Evolutionary conservation across 2,329 filamentous ascomycete genomes (phyloP).

Genomic region (Teratosphaeria viscida): DNA sequence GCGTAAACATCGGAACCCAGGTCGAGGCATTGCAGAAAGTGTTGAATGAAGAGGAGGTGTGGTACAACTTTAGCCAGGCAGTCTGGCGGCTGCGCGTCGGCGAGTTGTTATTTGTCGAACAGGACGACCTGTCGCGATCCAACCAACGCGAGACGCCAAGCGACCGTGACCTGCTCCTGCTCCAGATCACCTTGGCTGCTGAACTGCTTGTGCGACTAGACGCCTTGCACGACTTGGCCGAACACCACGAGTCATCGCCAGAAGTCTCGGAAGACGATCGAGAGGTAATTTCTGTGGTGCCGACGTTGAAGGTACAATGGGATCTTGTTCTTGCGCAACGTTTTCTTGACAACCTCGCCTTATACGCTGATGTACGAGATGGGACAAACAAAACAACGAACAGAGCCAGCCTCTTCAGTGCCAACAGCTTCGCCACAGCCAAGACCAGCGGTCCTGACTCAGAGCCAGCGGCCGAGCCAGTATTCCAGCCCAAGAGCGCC

Average conservation of each 20-base stretch:
- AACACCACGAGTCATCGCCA: conserved; percentile 1
- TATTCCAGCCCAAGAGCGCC: conserved; percentile 27
- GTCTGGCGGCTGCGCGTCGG: conserved; percentile 38
- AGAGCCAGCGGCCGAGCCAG: conserved; percentile 8
- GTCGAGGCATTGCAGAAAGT: conserved; percentile 35
- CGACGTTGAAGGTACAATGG: conserved; percentile 43
- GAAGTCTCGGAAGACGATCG: conserved; percentile 18
- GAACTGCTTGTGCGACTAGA: conserved; percentile 46
- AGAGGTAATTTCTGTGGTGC: conserved; percentile 34
- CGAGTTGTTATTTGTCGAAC: conserved; percentile 34
- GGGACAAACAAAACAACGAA: conserved; percentile 1
- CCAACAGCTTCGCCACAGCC: conserved; percentile 16
- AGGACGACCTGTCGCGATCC: not conserved
- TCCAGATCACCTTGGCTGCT: conserved; percentile 45
- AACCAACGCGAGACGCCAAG: conserved; percentile 19
- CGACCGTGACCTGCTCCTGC: conserved; percentile 43
- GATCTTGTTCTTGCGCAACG: conserved; percentile 44
- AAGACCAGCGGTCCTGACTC: conserved; percentile 9
- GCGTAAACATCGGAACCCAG: conserved; percentile 30
- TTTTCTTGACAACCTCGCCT: conserved; percentile 42
- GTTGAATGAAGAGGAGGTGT: conserved; percentile 33
- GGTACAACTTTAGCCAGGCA: conserved; percentile 37
- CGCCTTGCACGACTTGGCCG: conserved; percentile 1
- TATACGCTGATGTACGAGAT: conserved; percentile 14
- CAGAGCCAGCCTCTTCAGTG: conserved; percentile 17